These are phyloP conservation scores for Ogataea sp. DNA, from an alignment of 805 yeast species.

Conservation along the genomic window DNA sequence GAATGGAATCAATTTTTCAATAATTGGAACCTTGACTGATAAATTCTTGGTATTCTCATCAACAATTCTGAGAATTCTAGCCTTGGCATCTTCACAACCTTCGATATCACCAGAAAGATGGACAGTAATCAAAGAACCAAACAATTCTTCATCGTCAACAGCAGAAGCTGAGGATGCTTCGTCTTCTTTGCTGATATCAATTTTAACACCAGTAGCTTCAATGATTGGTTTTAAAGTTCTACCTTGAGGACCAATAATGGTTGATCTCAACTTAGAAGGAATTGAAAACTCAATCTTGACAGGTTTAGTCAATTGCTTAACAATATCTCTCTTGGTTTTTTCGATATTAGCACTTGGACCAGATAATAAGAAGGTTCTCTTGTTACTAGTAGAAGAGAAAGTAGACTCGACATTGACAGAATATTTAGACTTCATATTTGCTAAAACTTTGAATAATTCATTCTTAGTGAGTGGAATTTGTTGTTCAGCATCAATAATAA, in stretches of 20 bases:
- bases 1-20: constrained; percentile 36
- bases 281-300: constrained; percentile 50
- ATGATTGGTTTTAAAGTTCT: constrained; percentile 71
- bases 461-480: constrained; percentile 56
- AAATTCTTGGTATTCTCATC: constrained; percentile 62
- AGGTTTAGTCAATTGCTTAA: constrained; percentile 72
- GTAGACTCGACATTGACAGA: constrained; percentile 76
- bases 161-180: constrained; percentile 6
- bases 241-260: constrained; percentile 85
- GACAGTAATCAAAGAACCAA: constrained; percentile 53
- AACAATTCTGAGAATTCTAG: constrained; percentile 63
- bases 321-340: constrained; percentile 66
- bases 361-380: constrained; percentile 74
- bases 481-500: constrained; percentile 62
- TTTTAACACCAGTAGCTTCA: constrained; percentile 54
- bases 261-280: constrained; percentile 71
- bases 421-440: constrained; percentile 49
- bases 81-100: constrained; percentile 69
- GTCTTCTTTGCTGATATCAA: constrained; percentile 49
- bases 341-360: constrained; percentile 64
- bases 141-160: constrained; percentile 43
- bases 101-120: constrained; percentile 77
- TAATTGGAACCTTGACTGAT: constrained; percentile 40
- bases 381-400: constrained; percentile 62
- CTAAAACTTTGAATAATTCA: constrained; percentile 62